Evolutionary conservation across 441 rosid genomes (phyloP), one percentile per base, ranked within the genome.

Genomic region (Gossypium schwendimanii): DNA sequence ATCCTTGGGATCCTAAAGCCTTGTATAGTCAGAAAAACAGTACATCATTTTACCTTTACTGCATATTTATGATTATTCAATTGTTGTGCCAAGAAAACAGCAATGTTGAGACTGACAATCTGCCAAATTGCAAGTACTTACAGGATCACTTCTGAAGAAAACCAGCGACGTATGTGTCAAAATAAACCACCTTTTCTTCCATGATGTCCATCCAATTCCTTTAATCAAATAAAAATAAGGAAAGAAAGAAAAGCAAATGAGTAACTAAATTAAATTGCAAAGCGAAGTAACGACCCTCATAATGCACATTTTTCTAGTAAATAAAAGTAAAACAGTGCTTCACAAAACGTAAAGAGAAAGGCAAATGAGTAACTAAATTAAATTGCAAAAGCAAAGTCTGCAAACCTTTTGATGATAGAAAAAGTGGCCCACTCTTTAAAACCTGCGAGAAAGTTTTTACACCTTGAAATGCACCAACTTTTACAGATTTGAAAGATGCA

Each of bases 101-200:
- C 50, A 41, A 53, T 15, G 23, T 44, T 18, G 49, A 58, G 70
- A 60, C 23, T 18, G 33, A 18, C 39, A 24, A 57, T 75, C 61
- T 49, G 72, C 72, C 10, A 41, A 57, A 73, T 69, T 14, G 71
- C 45, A 63, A 75, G 70, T 72, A 81, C 94, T 84, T 82, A 95
- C 99, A 10, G 99, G 99, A 89, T 96, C 98, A 74, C 93, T 93
- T 77, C 98, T 87, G 82, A 96, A 96, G 89, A 96, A 96, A 85
- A 96, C 98, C 65, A 96, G 81, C 28, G 99, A 96, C 21, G 93
- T 96, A 63, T 88, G 88, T 7, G 99, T 93, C 75, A 96, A 82
- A 75, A 96, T 93, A 79, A 96, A 96, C 99, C 99, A 96, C 71
- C 99, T 82, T 81, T 93, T 96, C 86, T 96, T 96, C 99, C 98